A percentile compares a stretch with the other conserved stretches of the same genome.
phyloP scores from a whole-genome alignment of 768 basidiomycete species.

The Leccinum subgranulosum region DNA sequence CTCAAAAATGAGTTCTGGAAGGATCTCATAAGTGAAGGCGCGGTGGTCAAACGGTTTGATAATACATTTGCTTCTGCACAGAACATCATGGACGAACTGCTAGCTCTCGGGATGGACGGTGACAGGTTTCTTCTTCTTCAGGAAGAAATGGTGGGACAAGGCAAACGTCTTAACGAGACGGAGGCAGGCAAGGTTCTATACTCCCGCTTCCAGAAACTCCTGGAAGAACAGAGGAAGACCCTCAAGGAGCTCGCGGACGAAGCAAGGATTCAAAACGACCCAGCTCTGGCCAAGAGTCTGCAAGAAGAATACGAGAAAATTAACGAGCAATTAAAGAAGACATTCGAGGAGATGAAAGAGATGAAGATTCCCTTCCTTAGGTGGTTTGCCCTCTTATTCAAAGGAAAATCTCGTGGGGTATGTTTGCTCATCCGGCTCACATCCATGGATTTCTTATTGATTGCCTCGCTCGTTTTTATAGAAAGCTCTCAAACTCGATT shows the following conservation, averaged over 20 bases:
- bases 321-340: constrained; percentile 8
- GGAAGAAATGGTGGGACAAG: constrained; percentile 16
- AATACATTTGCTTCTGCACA: background rate
- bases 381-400: constrained; percentile 8
- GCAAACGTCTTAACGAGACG: constrained; percentile 19
- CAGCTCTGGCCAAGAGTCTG: constrained; percentile 7
- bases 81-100: background rate
- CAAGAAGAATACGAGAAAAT: constrained; percentile 11
- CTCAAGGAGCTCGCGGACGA: constrained; percentile 18
- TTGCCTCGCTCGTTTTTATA: background rate
- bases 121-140: constrained; percentile 12
- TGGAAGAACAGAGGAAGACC: constrained; percentile 12
- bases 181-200: constrained; percentile 19
- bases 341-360: constrained; percentile 20
- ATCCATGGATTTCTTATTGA: background rate
- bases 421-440: background rate
- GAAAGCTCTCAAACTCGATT: background rate
- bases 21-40: background rate
- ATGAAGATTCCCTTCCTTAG: constrained; percentile 17
- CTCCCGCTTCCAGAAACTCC: constrained; percentile 16
- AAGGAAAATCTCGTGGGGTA: constrained; percentile 9
- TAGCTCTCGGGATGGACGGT: rapidly evolving
- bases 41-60: background rate
- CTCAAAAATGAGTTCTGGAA: constrained; percentile 28
- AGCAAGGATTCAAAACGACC: constrained; percentile 13